phyloP scores from a whole-genome alignment of 331 rosid species.

The Dryas integrifolia region DNA sequence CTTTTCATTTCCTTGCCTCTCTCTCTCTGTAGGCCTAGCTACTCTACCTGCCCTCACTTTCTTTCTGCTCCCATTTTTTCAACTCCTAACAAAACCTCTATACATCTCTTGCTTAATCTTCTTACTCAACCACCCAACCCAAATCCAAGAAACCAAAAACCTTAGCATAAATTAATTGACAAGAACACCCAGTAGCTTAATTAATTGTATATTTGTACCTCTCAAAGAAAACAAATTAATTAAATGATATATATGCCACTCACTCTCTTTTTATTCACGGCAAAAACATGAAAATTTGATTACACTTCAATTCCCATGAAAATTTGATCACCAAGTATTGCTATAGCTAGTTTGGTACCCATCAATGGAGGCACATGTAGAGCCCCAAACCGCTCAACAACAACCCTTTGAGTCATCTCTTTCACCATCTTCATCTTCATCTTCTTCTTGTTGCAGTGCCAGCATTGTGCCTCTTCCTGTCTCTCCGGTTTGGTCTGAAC shows the following conservation, averaged over 20 bases:
- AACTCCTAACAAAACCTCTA: conserved; percentile 41
- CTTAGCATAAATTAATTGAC: neutral
- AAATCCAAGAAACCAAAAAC: conserved; percentile 22
- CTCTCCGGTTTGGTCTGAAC: conserved; percentile 34
- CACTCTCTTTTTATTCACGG: conserved; percentile 25
- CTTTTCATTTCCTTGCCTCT: conserved; percentile 41
- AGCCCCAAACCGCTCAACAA: conserved; percentile 32
- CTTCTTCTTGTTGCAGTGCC: conserved; percentile 31
- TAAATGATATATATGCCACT: conserved; percentile 13
- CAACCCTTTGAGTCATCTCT: conserved; percentile 38
- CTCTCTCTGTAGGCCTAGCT: conserved; percentile 5
- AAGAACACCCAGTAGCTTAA: neutral
- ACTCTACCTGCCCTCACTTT: conserved; percentile 48
- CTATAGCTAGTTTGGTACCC: neutral
- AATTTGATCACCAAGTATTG: conserved; percentile 20
- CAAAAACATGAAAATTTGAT: conserved; percentile 24
- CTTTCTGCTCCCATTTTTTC: conserved; percentile 33
- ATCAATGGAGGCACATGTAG: conserved; percentile 49
- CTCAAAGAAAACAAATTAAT: conserved; percentile 25
- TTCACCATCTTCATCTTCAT: conserved; percentile 31
- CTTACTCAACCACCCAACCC: conserved; percentile 47
- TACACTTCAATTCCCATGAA: neutral
- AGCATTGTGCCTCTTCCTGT: conserved; percentile 17
- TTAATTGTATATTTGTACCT: conserved; percentile 22
- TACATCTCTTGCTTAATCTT: conserved; percentile 13